phyloP scores from a whole-genome alignment of 2,329 filamentous ascomycete species.

The Epichloe hybrida region DNA sequence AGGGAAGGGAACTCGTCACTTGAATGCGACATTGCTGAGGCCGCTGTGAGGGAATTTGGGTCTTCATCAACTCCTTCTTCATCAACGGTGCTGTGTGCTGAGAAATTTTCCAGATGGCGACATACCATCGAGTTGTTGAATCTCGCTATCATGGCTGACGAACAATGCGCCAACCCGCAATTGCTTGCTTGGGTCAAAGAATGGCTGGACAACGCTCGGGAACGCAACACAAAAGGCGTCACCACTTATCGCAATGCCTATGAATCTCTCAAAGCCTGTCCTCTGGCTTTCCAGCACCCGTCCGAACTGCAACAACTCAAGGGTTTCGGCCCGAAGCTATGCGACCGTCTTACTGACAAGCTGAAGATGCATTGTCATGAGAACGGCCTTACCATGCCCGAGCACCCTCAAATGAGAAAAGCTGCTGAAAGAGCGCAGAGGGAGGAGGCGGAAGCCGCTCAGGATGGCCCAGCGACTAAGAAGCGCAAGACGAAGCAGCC shows the following conservation, averaged over 20 bases:
- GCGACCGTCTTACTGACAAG: conserved; percentile 51
- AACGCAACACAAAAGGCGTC: conserved; percentile 56
- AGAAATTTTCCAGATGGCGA: not conserved
- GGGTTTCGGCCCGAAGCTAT: conserved; percentile 60
- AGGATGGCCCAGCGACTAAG: conserved; percentile 23
- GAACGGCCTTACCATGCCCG: conserved; percentile 56
- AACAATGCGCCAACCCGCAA: conserved; percentile 52
- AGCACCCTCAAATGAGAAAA: conserved; percentile 35
- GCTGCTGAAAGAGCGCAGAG: conserved; percentile 16
- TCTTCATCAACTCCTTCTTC: not conserved
- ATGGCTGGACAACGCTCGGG: conserved; percentile 57
- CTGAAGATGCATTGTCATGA: conserved; percentile 47
- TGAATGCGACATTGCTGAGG: too few relatives aligned
- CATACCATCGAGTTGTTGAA: not conserved
- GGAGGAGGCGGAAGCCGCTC: conserved; percentile 23
- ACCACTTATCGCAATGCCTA: conserved; percentile 66
- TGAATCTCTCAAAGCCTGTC: conserved; percentile 62
- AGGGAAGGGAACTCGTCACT: not conserved
- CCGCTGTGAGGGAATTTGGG: too few relatives aligned
- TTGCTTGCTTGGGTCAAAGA: conserved; percentile 63
- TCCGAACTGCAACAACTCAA: conserved; percentile 59
- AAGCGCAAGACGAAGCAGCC: conserved; percentile 44
- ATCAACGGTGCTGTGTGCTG: not conserved
- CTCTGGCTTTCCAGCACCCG: conserved; percentile 57
- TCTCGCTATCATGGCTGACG: conserved; percentile 9